Evolutionary conservation across 1,284 basidiomycete species (phyloP).

Genomic region (Blastosporella zonata): DNA sequence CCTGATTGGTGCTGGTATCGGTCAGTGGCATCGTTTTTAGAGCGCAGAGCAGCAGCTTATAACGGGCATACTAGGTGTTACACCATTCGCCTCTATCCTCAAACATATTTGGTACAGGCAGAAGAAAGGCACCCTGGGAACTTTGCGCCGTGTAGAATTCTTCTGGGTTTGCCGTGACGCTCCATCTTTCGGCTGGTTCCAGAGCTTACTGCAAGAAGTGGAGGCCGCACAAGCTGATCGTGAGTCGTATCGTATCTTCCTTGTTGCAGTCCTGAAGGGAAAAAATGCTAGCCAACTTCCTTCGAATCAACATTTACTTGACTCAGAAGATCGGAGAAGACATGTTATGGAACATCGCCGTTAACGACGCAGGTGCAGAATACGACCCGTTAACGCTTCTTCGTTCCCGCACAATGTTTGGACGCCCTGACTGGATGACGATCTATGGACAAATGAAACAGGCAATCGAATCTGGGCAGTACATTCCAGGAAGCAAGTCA

Average conservation of each 20-base stretch:
- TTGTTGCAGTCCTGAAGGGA: not conserved
- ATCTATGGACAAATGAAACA: slow-evolving; percentile 72
- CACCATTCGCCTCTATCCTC: slow-evolving; percentile 87
- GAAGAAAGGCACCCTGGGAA: slow-evolving; percentile 69
- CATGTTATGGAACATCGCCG: slow-evolving; percentile 87
- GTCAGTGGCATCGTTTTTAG: slow-evolving; percentile 36
- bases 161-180: slow-evolving; percentile 90
- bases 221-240: slow-evolving; percentile 83
- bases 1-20: slow-evolving; percentile 87
- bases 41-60: not conserved
- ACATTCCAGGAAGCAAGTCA: slow-evolving; percentile 72
- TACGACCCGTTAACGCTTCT: slow-evolving; percentile 86
- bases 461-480: slow-evolving; percentile 76
- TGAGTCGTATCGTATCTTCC: slow-evolving; percentile 38
- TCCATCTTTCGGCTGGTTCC: slow-evolving; percentile 93
- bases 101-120: slow-evolving; percentile 94
- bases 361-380: slow-evolving; percentile 79
- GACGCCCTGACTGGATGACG: slow-evolving; percentile 81
- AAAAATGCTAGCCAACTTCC: slow-evolving; percentile 67
- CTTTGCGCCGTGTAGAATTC: slow-evolving; percentile 82
- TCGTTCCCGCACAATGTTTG: slow-evolving; percentile 82
- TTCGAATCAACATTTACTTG: slow-evolving; percentile 87
- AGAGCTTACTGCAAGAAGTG: slow-evolving; percentile 78
- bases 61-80: slow-evolving; percentile 52
- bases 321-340: slow-evolving; percentile 84